Conservation (phyloP, 2,329 filamentous ascomycete genomes). For the Diaporthe nobilis region DNA sequence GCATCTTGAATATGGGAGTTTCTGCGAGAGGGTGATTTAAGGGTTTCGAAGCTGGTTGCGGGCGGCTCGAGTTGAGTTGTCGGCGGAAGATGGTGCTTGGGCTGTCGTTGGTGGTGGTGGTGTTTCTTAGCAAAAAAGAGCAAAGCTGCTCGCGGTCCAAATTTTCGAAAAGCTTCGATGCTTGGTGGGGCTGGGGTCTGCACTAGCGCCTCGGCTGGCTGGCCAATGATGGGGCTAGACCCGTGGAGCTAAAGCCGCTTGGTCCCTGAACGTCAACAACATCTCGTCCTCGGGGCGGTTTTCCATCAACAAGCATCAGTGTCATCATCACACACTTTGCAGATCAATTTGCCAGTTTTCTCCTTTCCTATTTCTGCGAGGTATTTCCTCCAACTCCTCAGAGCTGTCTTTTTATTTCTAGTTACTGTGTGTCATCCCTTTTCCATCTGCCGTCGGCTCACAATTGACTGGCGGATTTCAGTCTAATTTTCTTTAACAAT, state of each 20-base stretch:
- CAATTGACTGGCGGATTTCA: no score
- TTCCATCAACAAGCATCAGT: not conserved
- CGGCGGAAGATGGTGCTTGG: not conserved
- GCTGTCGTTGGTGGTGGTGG: not conserved
- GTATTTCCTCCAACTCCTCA: no score
- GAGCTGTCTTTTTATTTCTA: no score
- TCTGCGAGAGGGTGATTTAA: not conserved
- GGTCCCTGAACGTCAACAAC: not conserved
- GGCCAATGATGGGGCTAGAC: not conserved
- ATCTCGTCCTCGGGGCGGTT: not conserved
- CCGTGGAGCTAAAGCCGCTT: not conserved
- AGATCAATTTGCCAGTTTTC: not conserved
- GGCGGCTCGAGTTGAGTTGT: not conserved
- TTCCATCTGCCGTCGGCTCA: no score
- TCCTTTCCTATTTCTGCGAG: no score
- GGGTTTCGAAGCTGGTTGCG: not conserved
- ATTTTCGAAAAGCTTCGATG: constrained; percentile 23
- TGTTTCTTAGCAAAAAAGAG: not conserved
- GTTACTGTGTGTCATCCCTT: no score
- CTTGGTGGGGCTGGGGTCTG: not conserved
- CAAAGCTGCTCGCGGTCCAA: constrained; percentile 17
- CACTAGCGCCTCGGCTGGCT: not conserved
- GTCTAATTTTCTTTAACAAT: no score
- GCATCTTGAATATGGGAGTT: constrained; percentile 57
- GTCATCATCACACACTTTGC: not conserved